These are phyloP conservation scores for Kwoniella sp. DNA, from an alignment of 768 basidiomycete genomes.

Conservation along the genomic window DNA sequence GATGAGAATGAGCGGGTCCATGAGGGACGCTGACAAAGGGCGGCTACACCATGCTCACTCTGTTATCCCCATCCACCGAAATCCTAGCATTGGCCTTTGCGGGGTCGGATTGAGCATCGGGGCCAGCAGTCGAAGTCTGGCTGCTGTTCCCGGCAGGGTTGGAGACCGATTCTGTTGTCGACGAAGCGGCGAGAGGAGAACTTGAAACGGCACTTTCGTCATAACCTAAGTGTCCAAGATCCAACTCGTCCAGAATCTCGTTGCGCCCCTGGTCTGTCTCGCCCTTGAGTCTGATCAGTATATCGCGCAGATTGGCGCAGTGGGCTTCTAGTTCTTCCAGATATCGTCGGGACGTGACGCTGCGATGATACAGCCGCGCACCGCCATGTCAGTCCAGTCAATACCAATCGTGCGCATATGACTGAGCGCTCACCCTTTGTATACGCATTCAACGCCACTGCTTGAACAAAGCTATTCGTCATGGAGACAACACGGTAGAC, in stretches of 20 bases:
- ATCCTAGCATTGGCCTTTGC: not conserved
- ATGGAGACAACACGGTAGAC: not conserved
- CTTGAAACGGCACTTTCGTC: not conserved
- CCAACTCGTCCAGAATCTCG: not conserved
- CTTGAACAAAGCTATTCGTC: not conserved
- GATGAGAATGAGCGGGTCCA: not conserved
- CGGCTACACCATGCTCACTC: not conserved
- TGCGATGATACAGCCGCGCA: not conserved
- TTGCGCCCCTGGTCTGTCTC: not conserved
- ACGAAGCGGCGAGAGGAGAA: not conserved
- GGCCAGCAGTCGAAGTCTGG: not conserved
- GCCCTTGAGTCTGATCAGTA: not conserved
- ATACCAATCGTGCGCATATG: no score
- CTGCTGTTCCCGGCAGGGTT: not conserved
- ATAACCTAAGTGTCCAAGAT: not conserved
- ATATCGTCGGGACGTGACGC: not conserved
- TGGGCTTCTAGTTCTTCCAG: not conserved
- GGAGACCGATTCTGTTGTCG: not conserved
- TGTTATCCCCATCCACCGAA: not conserved
- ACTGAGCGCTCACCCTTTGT: slow-evolving; percentile 1
- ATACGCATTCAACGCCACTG: not conserved
- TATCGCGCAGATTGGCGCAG: not conserved
- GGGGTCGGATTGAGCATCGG: not conserved
- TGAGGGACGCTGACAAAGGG: not conserved
- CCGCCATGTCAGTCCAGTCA: no score